Evolutionary conservation across 208 protist species (phyloP).

Genomic region (Trypanosoma grayi): DNA sequence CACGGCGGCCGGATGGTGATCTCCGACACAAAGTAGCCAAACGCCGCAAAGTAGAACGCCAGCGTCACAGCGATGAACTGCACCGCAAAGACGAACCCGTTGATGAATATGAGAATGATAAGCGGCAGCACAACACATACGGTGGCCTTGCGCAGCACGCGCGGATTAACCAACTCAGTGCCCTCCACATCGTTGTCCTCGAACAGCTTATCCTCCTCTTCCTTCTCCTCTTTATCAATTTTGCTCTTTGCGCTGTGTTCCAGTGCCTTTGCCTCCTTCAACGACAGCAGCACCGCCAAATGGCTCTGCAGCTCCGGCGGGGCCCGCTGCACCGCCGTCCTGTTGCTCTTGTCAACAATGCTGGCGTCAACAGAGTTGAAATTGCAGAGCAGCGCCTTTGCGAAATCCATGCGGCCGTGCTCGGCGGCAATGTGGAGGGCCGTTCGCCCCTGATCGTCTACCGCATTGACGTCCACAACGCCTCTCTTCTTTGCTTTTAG

Average conservation of each 20-base stretch:
- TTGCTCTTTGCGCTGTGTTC: constrained; percentile 23
- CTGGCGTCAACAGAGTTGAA: constrained; percentile 41
- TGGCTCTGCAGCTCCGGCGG: constrained; percentile 29
- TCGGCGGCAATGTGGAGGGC: constrained; percentile 74
- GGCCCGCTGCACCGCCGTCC: constrained; percentile 55
- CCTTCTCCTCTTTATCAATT: constrained; percentile 26
- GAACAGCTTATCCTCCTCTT: constrained; percentile 45
- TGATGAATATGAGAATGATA: constrained; percentile 77
- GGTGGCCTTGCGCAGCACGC: constrained; percentile 65
- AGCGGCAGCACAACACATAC: constrained; percentile 65
- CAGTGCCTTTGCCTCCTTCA: constrained; percentile 37
- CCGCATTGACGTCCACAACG: constrained; percentile 48
- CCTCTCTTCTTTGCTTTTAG: constrained; percentile 49
- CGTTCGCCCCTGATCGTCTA: constrained; percentile 55
- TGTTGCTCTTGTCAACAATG: constrained; percentile 46
- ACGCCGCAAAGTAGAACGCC: constrained; percentile 70
- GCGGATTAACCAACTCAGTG: constrained; percentile 74
- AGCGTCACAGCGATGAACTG: constrained; percentile 60
- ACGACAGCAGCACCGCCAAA: constrained; percentile 60
- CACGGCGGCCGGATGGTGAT: constrained; percentile 85
- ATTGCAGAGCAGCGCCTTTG: constrained; percentile 41
- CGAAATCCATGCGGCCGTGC: constrained; percentile 32
- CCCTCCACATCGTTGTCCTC: constrained; percentile 47
- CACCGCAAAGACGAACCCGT: constrained; percentile 62
- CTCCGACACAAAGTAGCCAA: constrained; percentile 91